Conservation (phyloP, 306 rosid genomes). For the Cyamopsis tetragonoloba region DNA sequence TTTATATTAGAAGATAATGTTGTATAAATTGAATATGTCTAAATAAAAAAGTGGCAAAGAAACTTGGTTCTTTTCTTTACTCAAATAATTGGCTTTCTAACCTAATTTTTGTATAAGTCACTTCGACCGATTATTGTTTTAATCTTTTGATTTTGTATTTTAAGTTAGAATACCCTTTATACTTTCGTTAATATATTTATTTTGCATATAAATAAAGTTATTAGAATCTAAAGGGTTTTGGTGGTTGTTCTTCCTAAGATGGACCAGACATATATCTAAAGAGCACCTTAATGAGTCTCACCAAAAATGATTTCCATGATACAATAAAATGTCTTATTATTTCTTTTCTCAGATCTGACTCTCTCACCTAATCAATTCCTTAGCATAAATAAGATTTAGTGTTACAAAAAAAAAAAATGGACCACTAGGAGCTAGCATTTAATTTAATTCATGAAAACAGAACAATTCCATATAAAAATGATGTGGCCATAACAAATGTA, state of each 20-base stretch:
- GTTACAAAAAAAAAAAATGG: conserved; percentile 7
- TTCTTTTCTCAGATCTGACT: conserved; percentile 4
- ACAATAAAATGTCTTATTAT: neutral
- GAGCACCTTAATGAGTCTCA: neutral
- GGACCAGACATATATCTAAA: neutral
- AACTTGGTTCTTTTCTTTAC: too few relatives aligned
- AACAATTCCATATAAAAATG: neutral
- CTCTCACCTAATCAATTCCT: conserved; percentile 1
- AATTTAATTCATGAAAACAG: conserved; percentile 20
- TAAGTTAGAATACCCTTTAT: too few relatives aligned
- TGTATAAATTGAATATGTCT: too few relatives aligned
- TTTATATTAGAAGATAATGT: too few relatives aligned
- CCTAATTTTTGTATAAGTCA: too few relatives aligned
- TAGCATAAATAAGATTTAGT: neutral
- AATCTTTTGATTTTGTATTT: too few relatives aligned
- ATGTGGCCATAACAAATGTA: conserved; percentile 10
- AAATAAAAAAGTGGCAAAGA: too few relatives aligned
- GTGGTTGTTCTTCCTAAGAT: neutral
- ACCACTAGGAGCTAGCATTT: conserved; percentile 26
- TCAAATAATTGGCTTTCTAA: too few relatives aligned
- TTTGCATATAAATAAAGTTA: too few relatives aligned
- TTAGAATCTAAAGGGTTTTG: neutral
- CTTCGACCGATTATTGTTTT: too few relatives aligned
- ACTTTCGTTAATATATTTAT: too few relatives aligned
- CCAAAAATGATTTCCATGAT: neutral